Evolutionary conservation across 2,329 filamentous ascomycete genomes (phyloP).

Genomic region (Cordyceps cateniannulata): DNA sequence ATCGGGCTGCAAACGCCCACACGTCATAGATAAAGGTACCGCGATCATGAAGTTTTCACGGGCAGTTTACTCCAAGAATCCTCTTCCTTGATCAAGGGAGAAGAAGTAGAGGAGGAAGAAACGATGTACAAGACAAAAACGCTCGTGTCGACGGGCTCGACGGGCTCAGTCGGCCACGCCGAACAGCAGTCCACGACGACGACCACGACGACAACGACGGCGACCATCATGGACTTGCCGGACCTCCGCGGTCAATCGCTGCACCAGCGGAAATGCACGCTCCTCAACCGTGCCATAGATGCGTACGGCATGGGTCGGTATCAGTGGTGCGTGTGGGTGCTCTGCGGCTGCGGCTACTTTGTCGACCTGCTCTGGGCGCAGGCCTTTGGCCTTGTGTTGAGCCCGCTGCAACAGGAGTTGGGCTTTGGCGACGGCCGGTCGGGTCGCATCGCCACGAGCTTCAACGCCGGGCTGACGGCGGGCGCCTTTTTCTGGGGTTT

Average conservation of each 20-base stretch:
- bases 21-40: neutral
- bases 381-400: slow-evolving; percentile 48
- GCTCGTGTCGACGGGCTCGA: neutral
- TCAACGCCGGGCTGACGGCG: slow-evolving; percentile 47
- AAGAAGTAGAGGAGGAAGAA: neutral
- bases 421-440: slow-evolving; percentile 36
- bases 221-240: neutral
- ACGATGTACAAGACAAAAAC: neutral
- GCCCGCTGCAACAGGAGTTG: slow-evolving; percentile 49
- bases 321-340: slow-evolving; percentile 45
- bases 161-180: neutral
- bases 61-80: neutral
- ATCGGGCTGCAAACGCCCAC: neutral
- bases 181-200: neutral
- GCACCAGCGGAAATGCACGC: slow-evolving; percentile 30
- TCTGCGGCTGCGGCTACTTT: slow-evolving; percentile 49
- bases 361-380: slow-evolving; percentile 53
- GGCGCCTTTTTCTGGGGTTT: slow-evolving; percentile 52
- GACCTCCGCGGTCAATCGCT: slow-evolving; percentile 22
- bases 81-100: neutral
- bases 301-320: slow-evolving; percentile 46
- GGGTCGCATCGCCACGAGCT: slow-evolving; percentile 46
- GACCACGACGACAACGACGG: neutral
- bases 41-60: neutral
- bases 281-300: slow-evolving; percentile 40